Percentiles rank a stretch among this genome's conserved stretches.
These are phyloP conservation scores for Metschnikowia anglica DNA, from an alignment of 805 yeast species.

Conservation along the genomic window DNA sequence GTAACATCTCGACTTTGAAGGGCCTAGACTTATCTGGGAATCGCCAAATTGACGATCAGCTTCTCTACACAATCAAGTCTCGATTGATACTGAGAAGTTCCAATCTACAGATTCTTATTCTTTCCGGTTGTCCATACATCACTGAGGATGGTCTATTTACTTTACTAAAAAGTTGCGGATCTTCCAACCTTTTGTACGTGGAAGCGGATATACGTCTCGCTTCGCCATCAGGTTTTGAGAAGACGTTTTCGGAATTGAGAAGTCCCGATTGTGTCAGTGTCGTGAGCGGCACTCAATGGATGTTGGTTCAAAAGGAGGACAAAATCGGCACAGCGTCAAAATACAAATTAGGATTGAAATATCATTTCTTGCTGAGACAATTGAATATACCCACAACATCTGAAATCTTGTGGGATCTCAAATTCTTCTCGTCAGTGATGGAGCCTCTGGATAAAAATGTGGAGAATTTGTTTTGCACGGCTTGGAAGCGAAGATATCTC, in stretches of 20 bases:
- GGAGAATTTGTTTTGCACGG: conserved; percentile 7
- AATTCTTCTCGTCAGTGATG: conserved; percentile 16
- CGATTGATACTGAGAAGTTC: conserved; percentile 20
- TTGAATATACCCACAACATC: not conserved
- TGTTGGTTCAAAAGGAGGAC: conserved; percentile 11
- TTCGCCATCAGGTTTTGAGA: conserved; percentile 4
- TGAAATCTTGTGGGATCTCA: conserved; percentile 19
- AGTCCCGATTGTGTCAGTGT: not conserved
- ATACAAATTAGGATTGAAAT: conserved; percentile 28
- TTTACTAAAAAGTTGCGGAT: conserved; percentile 10
- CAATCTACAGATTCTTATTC: conserved; percentile 24
- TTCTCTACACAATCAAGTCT: conserved; percentile 26
- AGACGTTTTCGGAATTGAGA: conserved; percentile 3
- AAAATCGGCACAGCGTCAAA: conserved; percentile 16
- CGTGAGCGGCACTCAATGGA: conserved; percentile 29
- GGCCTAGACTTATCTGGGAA: conserved; percentile 35
- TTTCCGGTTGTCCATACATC: conserved; percentile 25
- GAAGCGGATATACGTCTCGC: conserved; percentile 17
- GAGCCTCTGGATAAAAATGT: conserved; percentile 3
- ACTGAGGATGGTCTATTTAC: conserved; percentile 13
- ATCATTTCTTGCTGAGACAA: conserved; percentile 20
- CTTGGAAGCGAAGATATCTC: conserved; percentile 20
- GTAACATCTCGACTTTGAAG: conserved; percentile 28
- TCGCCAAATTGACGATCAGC: conserved; percentile 31
- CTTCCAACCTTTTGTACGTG: conserved; percentile 12